Conservation (phyloP, 148 eudicot species). For the Rhododendron vialii region DNA sequence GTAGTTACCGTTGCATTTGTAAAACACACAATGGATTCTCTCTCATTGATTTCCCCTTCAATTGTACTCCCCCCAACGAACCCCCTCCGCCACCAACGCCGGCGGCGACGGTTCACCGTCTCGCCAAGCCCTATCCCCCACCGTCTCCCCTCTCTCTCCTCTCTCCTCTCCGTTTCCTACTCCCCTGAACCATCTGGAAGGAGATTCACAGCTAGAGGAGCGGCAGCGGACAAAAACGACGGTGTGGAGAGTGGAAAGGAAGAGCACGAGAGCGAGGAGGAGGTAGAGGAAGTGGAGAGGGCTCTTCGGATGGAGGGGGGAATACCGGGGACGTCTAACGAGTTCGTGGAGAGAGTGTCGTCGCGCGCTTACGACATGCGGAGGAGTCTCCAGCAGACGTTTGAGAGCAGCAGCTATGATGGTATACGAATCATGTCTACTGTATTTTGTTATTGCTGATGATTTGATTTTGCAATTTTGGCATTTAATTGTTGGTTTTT, state of each 20-base stretch:
- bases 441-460: not conserved
- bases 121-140: conserved; percentile 4
- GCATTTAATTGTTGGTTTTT: not conserved
- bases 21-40: conserved; percentile 52
- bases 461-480: not conserved
- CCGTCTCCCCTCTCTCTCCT: conserved; percentile 14
- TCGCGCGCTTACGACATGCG: conserved; percentile 94
- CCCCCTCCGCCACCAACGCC: conserved; percentile 23
- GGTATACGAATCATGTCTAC: conserved; percentile 29
- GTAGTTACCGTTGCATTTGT: not conserved
- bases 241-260: conserved; percentile 4
- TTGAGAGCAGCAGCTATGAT: conserved; percentile 85
- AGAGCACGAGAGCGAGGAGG: not conserved
- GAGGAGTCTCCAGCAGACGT: conserved; percentile 65
- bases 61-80: conserved; percentile 38
- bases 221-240: conserved; percentile 20
- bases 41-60: conserved; percentile 66
- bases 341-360: conserved; percentile 81
- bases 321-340: conserved; percentile 75
- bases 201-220: conserved; percentile 25
- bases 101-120: conserved; percentile 18
- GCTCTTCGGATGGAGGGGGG: conserved; percentile 80
- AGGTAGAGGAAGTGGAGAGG: conserved; percentile 33
- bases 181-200: conserved; percentile 12
- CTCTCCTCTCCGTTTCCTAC: not conserved